Conservation (phyloP, 108 stramenopile species). For the Aurantiochytrium sp. region DNA sequence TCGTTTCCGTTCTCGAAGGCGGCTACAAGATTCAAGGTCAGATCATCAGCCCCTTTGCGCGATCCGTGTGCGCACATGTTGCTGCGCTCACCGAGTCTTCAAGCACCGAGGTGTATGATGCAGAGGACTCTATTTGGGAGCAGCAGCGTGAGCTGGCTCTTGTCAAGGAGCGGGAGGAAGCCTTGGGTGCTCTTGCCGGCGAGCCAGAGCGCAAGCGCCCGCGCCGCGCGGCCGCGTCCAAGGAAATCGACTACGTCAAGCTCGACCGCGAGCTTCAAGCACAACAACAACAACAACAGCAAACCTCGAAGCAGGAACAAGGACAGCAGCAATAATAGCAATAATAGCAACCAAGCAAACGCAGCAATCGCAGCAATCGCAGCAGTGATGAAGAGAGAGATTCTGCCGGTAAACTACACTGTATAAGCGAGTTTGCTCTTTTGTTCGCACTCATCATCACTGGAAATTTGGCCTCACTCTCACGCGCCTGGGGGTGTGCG, state of each 20-base stretch:
- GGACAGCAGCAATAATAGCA: not conserved
- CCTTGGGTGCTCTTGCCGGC: not conserved
- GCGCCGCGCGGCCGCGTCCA: not conserved
- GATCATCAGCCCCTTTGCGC: not conserved
- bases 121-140: not conserved
- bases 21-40: slow-evolving; percentile 66
- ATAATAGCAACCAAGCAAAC: not conserved
- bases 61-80: not conserved
- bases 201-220: not conserved
- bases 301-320: not conserved
- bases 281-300: not conserved
- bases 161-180: not conserved
- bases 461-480: no score
- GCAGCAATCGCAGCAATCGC: no score
- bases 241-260: not conserved
- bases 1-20: slow-evolving; percentile 89
- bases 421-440: no score
- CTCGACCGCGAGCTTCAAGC: not conserved
- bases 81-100: not conserved
- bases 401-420: no score
- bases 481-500: no score
- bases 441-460: no score
- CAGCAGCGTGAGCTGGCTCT: not conserved
- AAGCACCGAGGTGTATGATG: not conserved
- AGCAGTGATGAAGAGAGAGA: no score